phyloP scores from a whole-genome alignment of 306 rosid genomes.

The Arachis stenosperma region DNA sequence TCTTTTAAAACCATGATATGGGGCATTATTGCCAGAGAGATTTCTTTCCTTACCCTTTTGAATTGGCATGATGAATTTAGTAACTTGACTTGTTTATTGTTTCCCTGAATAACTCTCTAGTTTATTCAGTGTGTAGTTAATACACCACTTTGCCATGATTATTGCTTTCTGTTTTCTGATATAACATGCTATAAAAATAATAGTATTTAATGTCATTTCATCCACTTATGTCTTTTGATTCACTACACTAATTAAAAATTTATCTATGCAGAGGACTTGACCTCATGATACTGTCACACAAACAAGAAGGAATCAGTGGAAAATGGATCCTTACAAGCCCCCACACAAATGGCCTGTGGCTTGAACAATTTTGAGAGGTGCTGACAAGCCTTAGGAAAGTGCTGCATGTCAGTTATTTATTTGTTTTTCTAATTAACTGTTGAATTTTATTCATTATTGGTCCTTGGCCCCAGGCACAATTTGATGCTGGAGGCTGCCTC shows the following conservation, averaged over 20 bases:
- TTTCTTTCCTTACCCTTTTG: conserved; percentile 11
- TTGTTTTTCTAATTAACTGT: conserved; percentile 17
- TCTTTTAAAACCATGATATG: conserved; percentile 24
- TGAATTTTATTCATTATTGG: conserved; percentile 41
- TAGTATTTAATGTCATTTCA: background rate
- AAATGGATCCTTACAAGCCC: conserved; percentile 40
- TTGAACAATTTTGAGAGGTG: conserved; percentile 57
- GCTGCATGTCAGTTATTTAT: conserved; percentile 41
- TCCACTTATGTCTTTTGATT: background rate
- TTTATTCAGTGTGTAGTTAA: background rate
- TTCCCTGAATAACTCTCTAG: conserved; percentile 10
- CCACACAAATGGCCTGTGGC: conserved; percentile 44
- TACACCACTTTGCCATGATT: conserved; percentile 20
- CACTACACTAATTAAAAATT: background rate
- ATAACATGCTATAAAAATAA: background rate
- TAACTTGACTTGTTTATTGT: background rate
- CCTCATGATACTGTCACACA: background rate
- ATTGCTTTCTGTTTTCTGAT: background rate
- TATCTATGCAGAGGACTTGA: conserved; percentile 28
- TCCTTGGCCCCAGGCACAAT: conserved; percentile 46
- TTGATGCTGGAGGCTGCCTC: conserved; percentile 46
- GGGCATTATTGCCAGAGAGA: background rate
- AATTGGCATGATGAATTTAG: conserved; percentile 13
- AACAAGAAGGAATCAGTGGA: conserved; percentile 23
- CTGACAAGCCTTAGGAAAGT: conserved; percentile 45